These are phyloP conservation scores for Leishmania gerbilli DNA, from an alignment of 208 protist species.

Conservation along the genomic window DNA sequence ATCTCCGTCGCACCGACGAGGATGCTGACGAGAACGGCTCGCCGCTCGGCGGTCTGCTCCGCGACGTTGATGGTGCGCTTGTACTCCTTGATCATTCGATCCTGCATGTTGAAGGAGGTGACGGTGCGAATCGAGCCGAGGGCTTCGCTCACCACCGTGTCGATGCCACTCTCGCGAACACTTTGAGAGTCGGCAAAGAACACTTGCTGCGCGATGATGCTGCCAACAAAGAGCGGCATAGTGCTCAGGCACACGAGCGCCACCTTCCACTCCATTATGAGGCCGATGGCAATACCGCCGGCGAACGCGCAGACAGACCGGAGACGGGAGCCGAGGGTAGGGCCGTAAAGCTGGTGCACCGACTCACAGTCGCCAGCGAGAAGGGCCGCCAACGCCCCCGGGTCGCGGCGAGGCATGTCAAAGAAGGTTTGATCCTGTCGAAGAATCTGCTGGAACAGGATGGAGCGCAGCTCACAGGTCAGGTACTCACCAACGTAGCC, in stretches of 20 bases:
- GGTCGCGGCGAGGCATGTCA: constrained; percentile 73
- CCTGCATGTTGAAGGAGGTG: constrained; percentile 73
- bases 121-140: constrained; percentile 76
- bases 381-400: constrained; percentile 59
- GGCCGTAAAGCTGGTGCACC: constrained; percentile 79
- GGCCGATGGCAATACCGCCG: constrained; percentile 60
- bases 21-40: constrained; percentile 34
- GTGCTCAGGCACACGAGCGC: constrained; percentile 58
- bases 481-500: constrained; percentile 78
- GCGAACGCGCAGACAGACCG: constrained; percentile 51
- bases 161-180: constrained; percentile 39
- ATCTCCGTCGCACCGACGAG: constrained; percentile 57
- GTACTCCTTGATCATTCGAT: constrained; percentile 35
- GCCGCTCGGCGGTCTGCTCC: constrained; percentile 26
- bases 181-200: constrained; percentile 44
- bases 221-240: constrained; percentile 56
- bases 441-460: constrained; percentile 71
- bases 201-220: constrained; percentile 45
- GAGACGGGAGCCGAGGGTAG: constrained; percentile 59
- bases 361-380: constrained; percentile 83
- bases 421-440: constrained; percentile 89
- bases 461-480: constrained; percentile 59
- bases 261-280: constrained; percentile 75
- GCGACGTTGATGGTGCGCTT: constrained; percentile 26
- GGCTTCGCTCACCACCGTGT: constrained; percentile 67